Evolutionary conservation across 1,284 basidiomycete species (phyloP), one percentile per base, ranked within the genome.

Genomic region (Boletus calvinii): DNA sequence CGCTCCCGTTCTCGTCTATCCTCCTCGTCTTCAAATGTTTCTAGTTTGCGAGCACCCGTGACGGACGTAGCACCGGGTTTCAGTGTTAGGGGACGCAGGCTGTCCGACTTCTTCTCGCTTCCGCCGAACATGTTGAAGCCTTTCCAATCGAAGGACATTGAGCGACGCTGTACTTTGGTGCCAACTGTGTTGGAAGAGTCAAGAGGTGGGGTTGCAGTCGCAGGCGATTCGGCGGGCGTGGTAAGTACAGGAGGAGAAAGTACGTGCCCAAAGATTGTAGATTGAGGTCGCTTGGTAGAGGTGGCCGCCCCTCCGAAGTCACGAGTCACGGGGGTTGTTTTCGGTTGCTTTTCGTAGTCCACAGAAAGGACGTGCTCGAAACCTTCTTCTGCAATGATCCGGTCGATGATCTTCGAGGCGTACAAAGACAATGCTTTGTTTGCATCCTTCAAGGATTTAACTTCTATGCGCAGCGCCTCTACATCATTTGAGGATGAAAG

Each of bases 371-470:
- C 87, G 62, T 94, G 90, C 70, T 98, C 94, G 71, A 93, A 96
- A 29, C 93, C 94, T 70, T 95, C 93, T 66, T 92, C 85, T 3
- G 92, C 83, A 57, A 96, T 93, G 68, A 98, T 96, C 49, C 94
- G 84, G 74, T 98, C 93, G 62, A 98, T 88, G 63, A 98, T 97
- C 77, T 97, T 98, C 50, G 91, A 93, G 17, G 94, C 93, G 67
- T 98, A 98, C 20, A 98, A 74, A 15, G 91, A 92, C 11, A 98
- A 76, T 0, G 93, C 94, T 69, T 95, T 95, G 78, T 97, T 97
- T 42, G 92, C 92, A 68, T 98, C 95, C 67, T 90, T 91, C 67
- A 97, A 81, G 37, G 83, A 85, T 72, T 94, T 94, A 64, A 96
- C 85, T 71, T 97, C 94, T 18, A 73, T 79, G 40, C 84, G 78